phyloP scores from a whole-genome alignment of 768 basidiomycete species.

The Panaeolus papilionaceus region DNA sequence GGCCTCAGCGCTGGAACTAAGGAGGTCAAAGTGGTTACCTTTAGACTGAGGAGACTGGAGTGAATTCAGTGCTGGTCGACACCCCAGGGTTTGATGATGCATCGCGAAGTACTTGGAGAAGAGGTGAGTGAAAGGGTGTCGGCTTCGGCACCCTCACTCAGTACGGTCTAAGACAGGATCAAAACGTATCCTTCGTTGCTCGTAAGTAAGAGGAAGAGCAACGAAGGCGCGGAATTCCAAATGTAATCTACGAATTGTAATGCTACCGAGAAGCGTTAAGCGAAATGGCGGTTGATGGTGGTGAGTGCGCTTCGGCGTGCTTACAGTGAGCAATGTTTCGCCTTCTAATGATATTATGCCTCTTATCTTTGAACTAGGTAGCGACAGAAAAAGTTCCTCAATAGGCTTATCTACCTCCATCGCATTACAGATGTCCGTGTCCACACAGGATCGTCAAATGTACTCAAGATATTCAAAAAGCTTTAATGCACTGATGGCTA shows the following conservation, averaged over 20 bases:
- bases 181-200: no score
- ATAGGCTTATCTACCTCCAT: background rate
- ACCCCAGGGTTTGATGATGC: background rate
- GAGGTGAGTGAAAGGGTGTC: no score
- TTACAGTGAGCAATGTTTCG: background rate
- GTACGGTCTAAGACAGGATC: no score
- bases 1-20: background rate
- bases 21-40: background rate
- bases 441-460: background rate
- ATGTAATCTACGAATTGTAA: no score
- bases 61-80: background rate
- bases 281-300: no score
- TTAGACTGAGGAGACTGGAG: background rate
- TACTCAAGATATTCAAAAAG: background rate
- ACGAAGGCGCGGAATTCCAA: no score
- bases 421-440: background rate
- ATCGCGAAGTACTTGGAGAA: background rate
- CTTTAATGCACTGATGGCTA: background rate
- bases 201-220: no score
- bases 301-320: no score
- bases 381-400: background rate
- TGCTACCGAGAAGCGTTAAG: no score
- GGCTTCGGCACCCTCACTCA: no score
- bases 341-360: background rate
- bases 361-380: background rate